These are phyloP conservation scores for Wickerhamomyces xylosicus DNA, from an alignment of 805 yeast genomes.

Conservation along the genomic window DNA sequence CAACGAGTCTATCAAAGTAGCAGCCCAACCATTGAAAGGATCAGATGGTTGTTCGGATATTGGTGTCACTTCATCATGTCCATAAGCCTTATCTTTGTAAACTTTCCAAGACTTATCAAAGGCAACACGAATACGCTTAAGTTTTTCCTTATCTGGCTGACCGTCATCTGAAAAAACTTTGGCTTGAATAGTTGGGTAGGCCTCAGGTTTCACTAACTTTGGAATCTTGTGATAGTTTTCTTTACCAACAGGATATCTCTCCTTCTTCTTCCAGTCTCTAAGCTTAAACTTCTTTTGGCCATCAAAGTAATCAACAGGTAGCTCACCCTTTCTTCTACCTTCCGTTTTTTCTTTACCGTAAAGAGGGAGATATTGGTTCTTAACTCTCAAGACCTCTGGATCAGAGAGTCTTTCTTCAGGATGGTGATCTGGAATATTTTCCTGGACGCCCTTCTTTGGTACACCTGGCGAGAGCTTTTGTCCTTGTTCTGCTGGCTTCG, in stretches of 20 bases:
- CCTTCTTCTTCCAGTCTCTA: conserved; percentile 11
- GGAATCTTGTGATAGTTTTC: conserved; percentile 17
- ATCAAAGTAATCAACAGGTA: conserved; percentile 14
- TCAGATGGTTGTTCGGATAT: conserved; percentile 22
- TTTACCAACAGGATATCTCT: conserved; percentile 13
- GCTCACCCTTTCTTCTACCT: conserved; percentile 4
- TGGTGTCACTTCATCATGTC: conserved; percentile 36
- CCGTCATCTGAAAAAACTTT: conserved; percentile 21
- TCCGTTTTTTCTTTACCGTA: conserved; percentile 14
- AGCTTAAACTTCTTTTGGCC: conserved; percentile 13
- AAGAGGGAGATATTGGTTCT: conserved; percentile 30
- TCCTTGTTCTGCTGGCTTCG: conserved; percentile 3
- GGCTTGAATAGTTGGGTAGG: conserved; percentile 22
- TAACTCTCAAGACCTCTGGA: conserved; percentile 15
- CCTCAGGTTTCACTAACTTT: conserved; percentile 3
- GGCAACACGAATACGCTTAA: conserved; percentile 23
- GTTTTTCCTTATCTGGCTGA: conserved; percentile 16
- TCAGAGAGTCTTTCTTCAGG: conserved; percentile 1
- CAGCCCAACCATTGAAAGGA: conserved; percentile 41
- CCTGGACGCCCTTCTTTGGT: neutral
- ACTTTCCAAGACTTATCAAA: conserved; percentile 33
- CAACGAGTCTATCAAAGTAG: conserved; percentile 38
- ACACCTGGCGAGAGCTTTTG: neutral
- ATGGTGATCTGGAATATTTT: neutral
- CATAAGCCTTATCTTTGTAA: conserved; percentile 32